A percentile compares a stretch with the other conserved stretches of the same genome.
These are phyloP conservation scores for Grosmannia huntii DNA, from an alignment of 2,329 filamentous ascomycete genomes.

Conservation along the genomic window DNA sequence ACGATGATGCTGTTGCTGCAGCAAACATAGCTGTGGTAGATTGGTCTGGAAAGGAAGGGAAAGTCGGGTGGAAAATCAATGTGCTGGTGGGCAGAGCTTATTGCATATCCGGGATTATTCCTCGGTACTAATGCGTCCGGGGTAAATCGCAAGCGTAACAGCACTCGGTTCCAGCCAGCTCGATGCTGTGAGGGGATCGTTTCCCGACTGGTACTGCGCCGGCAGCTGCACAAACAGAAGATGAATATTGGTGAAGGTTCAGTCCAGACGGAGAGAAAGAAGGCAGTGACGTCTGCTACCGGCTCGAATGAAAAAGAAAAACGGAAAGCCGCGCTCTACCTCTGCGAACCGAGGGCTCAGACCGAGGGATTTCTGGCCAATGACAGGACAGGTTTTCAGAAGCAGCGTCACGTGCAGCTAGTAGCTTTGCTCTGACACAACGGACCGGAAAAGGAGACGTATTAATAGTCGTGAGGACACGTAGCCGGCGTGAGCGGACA, in stretches of 20 bases:
- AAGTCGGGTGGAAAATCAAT: not conserved
- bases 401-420: not conserved
- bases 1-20: not conserved
- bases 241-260: not conserved
- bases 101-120: not conserved
- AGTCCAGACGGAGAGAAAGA: not conserved
- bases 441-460: not conserved
- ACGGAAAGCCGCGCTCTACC: not conserved
- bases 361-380: slow-evolving; percentile 8
- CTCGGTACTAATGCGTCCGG: not conserved
- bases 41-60: not conserved
- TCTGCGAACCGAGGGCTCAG: slow-evolving; percentile 2
- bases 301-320: not conserved
- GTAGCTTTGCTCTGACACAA: not conserved
- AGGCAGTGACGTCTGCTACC: not conserved
- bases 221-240: not conserved
- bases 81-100: not conserved
- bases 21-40: not conserved
- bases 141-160: not conserved
- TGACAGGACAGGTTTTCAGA: slow-evolving; percentile 10
- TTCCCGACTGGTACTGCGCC: not conserved
- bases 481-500: not conserved
- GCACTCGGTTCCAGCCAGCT: not conserved
- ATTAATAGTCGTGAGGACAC: not conserved
- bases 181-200: too few relatives aligned